phyloP scores from a whole-genome alignment of 2,329 filamentous ascomycete genomes.

The Apiospora marii region DNA sequence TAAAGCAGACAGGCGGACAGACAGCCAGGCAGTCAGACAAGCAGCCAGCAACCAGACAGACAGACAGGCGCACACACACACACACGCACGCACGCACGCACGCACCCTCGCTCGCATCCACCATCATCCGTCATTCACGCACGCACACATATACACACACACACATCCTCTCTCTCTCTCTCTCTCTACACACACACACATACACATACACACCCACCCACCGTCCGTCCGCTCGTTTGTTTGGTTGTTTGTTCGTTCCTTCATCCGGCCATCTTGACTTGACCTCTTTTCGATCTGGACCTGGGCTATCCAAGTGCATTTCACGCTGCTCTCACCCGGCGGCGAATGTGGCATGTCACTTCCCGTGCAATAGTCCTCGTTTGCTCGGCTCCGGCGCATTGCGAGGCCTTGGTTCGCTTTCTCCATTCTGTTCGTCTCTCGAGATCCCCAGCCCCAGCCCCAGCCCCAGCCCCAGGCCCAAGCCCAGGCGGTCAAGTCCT shows the following conservation, averaged over 20 bases:
- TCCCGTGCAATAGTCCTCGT: not conserved
- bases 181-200: not conserved
- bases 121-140: not conserved
- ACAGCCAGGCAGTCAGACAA: not conserved
- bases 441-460: not conserved
- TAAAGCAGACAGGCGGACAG: not conserved
- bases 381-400: slow-evolving; percentile 5
- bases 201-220: not conserved
- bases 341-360: slow-evolving; percentile 12
- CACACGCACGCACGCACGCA: not conserved
- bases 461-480: not conserved
- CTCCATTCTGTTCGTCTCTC: not conserved
- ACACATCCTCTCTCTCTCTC: no score
- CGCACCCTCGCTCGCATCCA: not conserved
- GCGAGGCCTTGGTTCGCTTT: slow-evolving; percentile 3
- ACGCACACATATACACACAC: not conserved
- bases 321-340: not conserved
- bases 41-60: not conserved
- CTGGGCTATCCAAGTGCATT: not conserved
- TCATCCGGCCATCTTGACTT: not conserved
- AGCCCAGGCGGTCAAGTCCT: slow-evolving; percentile 5
- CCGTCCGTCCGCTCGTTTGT: not conserved
- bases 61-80: not conserved
- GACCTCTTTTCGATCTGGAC: not conserved
- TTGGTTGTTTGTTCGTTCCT: not conserved